These are phyloP conservation scores for Terfezia boudieri DNA, from an alignment of 495 filamentous ascomycete species.

Conservation along the genomic window DNA sequence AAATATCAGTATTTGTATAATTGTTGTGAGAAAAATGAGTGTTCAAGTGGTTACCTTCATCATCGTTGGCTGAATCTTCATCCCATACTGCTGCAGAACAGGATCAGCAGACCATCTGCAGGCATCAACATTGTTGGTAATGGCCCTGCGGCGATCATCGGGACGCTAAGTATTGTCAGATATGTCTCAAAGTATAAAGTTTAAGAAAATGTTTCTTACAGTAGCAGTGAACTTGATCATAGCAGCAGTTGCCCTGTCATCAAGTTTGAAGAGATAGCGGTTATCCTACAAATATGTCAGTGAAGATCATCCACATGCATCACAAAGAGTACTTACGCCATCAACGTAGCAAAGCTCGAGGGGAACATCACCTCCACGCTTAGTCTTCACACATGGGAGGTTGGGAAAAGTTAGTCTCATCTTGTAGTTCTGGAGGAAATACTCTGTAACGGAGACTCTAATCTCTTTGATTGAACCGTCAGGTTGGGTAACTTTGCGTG, in stretches of 20 bases:
- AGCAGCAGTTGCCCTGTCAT: constrained; percentile 36
- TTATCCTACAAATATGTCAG: constrained; percentile 28
- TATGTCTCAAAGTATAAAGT: constrained; percentile 26
- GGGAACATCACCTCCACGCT: constrained; percentile 45
- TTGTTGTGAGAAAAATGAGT: too few relatives aligned
- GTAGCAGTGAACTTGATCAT: constrained; percentile 78
- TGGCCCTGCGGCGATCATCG: constrained; percentile 32
- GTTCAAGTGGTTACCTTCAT: constrained; percentile 21
- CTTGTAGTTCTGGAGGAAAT: constrained; percentile 46
- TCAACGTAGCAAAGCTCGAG: constrained; percentile 48
- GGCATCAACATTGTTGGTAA: constrained; percentile 39
- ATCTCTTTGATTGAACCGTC: constrained; percentile 9
- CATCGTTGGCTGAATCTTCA: constrained; percentile 41
- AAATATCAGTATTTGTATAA: not conserved
- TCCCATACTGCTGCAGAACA: constrained; percentile 41
- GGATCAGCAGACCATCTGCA: constrained; percentile 44
- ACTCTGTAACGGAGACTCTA: constrained; percentile 34
- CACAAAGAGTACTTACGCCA: not conserved
- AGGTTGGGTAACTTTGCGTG: constrained; percentile 30
- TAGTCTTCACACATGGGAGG: constrained; percentile 50
- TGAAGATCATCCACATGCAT: not conserved
- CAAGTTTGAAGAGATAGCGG: constrained; percentile 59
- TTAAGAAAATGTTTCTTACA: not conserved
- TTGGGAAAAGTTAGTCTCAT: constrained; percentile 29
- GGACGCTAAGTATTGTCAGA: constrained; percentile 72